Percentiles rank a stretch among this genome's conserved stretches.
These are phyloP conservation scores for Blastocystis sp. DNA, from an alignment of 352 stramenopile genomes.

Conservation along the genomic window DNA sequence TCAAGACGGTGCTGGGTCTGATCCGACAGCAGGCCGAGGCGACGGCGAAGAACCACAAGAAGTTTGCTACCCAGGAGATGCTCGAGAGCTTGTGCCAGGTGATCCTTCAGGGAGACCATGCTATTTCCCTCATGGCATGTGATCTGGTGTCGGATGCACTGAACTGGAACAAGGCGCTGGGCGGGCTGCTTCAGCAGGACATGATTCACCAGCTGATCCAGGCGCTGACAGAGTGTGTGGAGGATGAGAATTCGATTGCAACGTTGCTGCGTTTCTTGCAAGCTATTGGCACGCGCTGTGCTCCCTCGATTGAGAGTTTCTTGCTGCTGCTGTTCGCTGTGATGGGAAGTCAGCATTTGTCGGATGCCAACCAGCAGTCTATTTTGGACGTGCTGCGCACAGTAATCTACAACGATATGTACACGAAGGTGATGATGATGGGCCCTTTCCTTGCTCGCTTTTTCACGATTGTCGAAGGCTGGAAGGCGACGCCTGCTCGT, in stretches of 20 bases:
- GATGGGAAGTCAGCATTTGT: neutral
- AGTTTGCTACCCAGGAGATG: slow-evolving; percentile 15
- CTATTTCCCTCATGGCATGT: neutral
- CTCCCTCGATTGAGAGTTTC: slow-evolving; percentile 52
- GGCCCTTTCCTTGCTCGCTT: neutral
- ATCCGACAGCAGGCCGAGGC: neutral
- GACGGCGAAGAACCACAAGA: slow-evolving; percentile 56
- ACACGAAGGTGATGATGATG: slow-evolving; percentile 15
- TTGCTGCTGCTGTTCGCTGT: slow-evolving; percentile 44
- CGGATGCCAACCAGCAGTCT: neutral
- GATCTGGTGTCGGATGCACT: neutral
- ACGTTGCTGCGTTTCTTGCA: slow-evolving; percentile 25
- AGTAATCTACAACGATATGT: slow-evolving; percentile 54
- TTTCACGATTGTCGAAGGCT: slow-evolving; percentile 33
- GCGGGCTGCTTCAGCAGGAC: neutral
- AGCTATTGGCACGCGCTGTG: slow-evolving; percentile 31
- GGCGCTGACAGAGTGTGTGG: neutral
- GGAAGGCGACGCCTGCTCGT: slow-evolving; percentile 1
- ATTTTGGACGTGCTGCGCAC: slow-evolving; percentile 55
- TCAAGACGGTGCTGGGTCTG: neutral
- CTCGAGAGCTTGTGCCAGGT: neutral
- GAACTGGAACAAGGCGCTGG: slow-evolving; percentile 42
- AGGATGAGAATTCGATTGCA: neutral
- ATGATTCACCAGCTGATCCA: slow-evolving; percentile 18
- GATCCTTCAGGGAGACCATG: neutral